A percentile compares a stretch with the other conserved stretches of the same genome.
These are phyloP conservation scores for Dovyalis caffra DNA, from an alignment of 345 rosid genomes.

Conservation along the genomic window DNA sequence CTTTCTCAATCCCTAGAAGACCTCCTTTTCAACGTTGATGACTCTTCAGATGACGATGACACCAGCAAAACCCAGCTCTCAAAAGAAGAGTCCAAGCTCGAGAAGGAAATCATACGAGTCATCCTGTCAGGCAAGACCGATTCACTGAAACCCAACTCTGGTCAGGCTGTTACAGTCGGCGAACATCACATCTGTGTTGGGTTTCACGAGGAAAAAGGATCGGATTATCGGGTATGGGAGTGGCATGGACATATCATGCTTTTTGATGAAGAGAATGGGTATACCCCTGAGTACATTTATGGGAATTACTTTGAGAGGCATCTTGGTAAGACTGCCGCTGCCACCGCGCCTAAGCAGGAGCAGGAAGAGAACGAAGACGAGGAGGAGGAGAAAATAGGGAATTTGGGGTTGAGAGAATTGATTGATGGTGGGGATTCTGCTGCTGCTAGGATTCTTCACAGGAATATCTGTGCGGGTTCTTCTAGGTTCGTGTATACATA, in stretches of 20 bases:
- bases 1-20: conserved; percentile 81
- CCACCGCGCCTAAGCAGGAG: conserved; percentile 19
- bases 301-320: conserved; percentile 96
- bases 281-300: conserved; percentile 84
- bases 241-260: conserved; percentile 99
- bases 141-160: conserved; percentile 86
- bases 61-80: conserved; percentile 45
- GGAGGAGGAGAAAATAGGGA: conserved; percentile 49
- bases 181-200: conserved; percentile 93
- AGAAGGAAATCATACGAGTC: conserved; percentile 70
- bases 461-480: conserved; percentile 64
- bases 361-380: conserved; percentile 39
- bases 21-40: conserved; percentile 50
- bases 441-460: conserved; percentile 73
- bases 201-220: conserved; percentile 72
- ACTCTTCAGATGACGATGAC: conserved; percentile 32
- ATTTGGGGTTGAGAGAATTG: conserved; percentile 78
- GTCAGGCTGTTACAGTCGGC: conserved; percentile 81
- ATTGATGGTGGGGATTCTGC: conserved; percentile 61
- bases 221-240: conserved; percentile 97
- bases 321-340: conserved; percentile 32
- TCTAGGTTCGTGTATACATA: conserved; percentile 40
- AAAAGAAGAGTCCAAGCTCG: conserved; percentile 80
- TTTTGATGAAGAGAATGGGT: conserved; percentile 86
- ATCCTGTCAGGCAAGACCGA: conserved; percentile 69